Evolutionary conservation across 2,329 filamentous ascomycete species (phyloP).

Genomic region (Dactylellina sp.): DNA sequence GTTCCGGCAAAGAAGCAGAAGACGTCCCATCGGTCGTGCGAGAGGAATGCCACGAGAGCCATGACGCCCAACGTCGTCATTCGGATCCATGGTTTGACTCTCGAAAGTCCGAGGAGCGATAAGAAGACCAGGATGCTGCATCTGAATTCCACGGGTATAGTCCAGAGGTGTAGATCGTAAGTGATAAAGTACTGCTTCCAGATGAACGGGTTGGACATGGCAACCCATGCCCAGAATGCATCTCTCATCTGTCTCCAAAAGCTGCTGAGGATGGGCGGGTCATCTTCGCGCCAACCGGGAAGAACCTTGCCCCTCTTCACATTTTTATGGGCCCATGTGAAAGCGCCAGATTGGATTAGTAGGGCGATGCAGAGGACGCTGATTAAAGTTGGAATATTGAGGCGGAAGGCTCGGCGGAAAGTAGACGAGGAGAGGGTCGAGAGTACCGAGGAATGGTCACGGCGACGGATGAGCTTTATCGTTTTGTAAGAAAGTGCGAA

Average conservation of each 20-base stretch:
- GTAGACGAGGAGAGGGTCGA: conserved; percentile 64
- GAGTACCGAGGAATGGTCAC: conserved; percentile 65
- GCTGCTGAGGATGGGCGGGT: conserved; percentile 51
- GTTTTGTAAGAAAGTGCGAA: conserved; percentile 70
- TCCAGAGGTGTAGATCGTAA: conserved; percentile 64
- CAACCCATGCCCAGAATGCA: conserved; percentile 61
- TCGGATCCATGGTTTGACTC: conserved; percentile 59
- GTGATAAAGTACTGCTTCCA: conserved; percentile 62
- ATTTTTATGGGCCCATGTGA: conserved; percentile 43
- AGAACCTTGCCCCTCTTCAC: conserved; percentile 30
- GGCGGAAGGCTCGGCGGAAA: conserved; percentile 61
- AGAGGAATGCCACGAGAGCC: conserved; percentile 41
- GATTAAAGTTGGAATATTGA: conserved; percentile 61
- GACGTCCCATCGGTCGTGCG: conserved; percentile 56
- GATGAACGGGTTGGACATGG: conserved; percentile 60
- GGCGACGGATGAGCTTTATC: conserved; percentile 66
- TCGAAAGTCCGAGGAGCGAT: conserved; percentile 62
- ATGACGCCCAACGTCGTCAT: conserved; percentile 53
- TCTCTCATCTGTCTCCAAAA: conserved; percentile 61
- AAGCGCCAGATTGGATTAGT: conserved; percentile 44
- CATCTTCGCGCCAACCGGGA: conserved; percentile 45
- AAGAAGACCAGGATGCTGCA: conserved; percentile 63
- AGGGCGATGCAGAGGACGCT: conserved; percentile 49
- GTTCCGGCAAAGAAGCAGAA: conserved; percentile 58
- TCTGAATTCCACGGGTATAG: conserved; percentile 63